Conservation (phyloP, 306 rosid species). For the Cucurbita maxima region DNA sequence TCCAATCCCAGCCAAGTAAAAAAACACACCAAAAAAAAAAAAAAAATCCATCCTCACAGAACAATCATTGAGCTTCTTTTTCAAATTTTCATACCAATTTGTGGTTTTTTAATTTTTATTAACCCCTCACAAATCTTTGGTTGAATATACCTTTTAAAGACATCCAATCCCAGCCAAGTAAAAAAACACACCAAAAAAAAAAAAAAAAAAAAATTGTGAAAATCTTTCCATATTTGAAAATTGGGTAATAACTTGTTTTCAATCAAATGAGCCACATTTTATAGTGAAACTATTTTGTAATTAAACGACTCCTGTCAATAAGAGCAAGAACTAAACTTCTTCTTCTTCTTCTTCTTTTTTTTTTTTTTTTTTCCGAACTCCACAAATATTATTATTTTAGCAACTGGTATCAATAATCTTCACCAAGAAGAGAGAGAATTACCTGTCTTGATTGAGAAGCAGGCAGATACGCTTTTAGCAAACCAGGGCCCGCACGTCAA, state of each 20-base stretch:
- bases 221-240: no score
- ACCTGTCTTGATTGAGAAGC: background rate
- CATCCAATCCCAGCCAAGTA: background rate
- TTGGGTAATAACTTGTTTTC: no score
- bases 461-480: slow-evolving; percentile 6
- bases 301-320: background rate
- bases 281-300: background rate
- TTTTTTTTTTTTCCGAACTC: background rate
- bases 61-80: no score
- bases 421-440: background rate
- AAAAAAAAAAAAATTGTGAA: no score
- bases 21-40: no score
- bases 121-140: background rate
- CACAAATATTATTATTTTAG: background rate
- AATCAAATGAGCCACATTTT: background rate
- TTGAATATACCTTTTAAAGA: background rate
- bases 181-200: background rate
- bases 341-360: no score
- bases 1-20: background rate
- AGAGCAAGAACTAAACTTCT: background rate
- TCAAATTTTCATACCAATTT: background rate
- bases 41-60: no score
- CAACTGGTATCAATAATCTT: background rate
- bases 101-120: no score
- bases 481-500: slow-evolving; percentile 25